Evolutionary conservation across 1,284 basidiomycete species (phyloP).

Genomic region (Neolentinus lepideus): DNA sequence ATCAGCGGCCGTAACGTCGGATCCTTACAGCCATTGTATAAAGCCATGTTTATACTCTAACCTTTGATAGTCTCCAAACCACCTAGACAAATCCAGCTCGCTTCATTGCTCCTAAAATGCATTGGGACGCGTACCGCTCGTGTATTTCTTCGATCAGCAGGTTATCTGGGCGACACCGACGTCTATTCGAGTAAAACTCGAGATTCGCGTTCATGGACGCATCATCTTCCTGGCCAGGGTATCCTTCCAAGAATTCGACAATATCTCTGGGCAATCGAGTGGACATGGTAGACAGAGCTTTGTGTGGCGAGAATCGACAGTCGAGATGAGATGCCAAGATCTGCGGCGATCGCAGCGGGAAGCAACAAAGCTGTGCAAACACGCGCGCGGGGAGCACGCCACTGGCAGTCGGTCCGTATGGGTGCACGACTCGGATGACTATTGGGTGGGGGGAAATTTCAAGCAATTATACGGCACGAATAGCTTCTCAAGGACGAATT

Average conservation of each 20-base stretch:
- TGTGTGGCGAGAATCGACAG: not conserved
- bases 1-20: not conserved
- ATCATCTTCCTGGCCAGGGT: constrained; percentile 41
- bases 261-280: constrained; percentile 43
- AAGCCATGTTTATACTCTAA: constrained; percentile 67
- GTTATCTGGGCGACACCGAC: constrained; percentile 55
- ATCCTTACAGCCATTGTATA: constrained; percentile 69
- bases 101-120: not conserved
- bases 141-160: constrained; percentile 59
- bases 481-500: too few species aligned
- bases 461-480: too few species aligned
- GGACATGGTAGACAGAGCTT: constrained; percentile 3
- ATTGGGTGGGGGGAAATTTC: too few species aligned
- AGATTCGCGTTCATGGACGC: constrained; percentile 39
- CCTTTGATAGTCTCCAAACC: constrained; percentile 53
- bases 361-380: not conserved
- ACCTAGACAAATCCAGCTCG: constrained; percentile 32
- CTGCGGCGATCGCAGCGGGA: not conserved
- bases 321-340: not conserved
- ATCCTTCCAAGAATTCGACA: constrained; percentile 53
- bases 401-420: too few species aligned
- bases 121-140: constrained; percentile 33
- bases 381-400: too few species aligned
- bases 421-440: too few species aligned
- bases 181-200: constrained; percentile 55